Conservation (phyloP, 1,139 yeast species). For the Debaryomyces nepalensis region DNA sequence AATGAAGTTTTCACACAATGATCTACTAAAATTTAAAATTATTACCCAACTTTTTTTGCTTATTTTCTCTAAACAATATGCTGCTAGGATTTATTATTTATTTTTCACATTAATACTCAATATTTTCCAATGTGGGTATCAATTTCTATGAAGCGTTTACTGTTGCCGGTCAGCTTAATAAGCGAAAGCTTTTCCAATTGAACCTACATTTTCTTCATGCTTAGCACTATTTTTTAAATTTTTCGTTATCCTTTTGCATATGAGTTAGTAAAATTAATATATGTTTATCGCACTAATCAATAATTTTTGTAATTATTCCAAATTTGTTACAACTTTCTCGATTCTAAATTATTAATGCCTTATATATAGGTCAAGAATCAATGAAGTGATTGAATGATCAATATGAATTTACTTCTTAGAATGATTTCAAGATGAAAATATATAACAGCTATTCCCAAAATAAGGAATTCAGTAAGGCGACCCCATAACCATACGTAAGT, state of each 20-base stretch:
- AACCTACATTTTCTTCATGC: slow-evolving; percentile 1
- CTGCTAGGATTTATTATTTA: slow-evolving; percentile 4
- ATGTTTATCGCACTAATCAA: slow-evolving; percentile 1
- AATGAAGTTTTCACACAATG: too few species aligned
- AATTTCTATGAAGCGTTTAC: neutral
- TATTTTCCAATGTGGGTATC: neutral
- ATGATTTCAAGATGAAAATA: too few species aligned
- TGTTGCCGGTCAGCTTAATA: slow-evolving; percentile 3
- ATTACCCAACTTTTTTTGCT: slow-evolving; percentile 8
- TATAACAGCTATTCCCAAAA: too few species aligned
- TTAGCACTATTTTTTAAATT: neutral
- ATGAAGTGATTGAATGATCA: too few species aligned
- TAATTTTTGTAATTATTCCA: neutral
- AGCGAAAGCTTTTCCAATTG: neutral
- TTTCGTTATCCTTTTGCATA: slow-evolving; percentile 4
- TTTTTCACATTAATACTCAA: slow-evolving; percentile 2
- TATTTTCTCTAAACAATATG: neutral
- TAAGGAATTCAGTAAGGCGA: too few species aligned
- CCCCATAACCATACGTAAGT: too few species aligned
- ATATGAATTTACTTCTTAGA: too few species aligned
- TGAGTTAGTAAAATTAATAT: slow-evolving; percentile 1
- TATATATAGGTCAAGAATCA: too few species aligned
- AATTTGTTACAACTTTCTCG: neutral
- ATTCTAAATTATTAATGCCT: too few species aligned
- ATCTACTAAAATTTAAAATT: neutral